These are phyloP conservation scores for Fraxinus paxiana DNA, from an alignment of 305 asterid species.

Conservation along the genomic window DNA sequence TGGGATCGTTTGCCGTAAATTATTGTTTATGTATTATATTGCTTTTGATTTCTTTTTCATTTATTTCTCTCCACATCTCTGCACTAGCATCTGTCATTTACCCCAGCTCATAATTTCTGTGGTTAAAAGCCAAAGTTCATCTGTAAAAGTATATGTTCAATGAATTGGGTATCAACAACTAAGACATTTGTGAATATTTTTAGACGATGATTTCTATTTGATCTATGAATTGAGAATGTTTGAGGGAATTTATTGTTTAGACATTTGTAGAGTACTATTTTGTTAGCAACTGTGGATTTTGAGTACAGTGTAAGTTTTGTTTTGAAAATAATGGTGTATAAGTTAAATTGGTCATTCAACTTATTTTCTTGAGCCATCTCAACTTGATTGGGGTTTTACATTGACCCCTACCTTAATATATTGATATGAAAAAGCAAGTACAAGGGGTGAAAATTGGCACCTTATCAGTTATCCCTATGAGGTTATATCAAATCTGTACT, in stretches of 20 bases:
- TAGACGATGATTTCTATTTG: background rate
- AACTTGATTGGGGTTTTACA: background rate
- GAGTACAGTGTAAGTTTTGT: background rate
- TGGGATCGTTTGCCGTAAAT: background rate
- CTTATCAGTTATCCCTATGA: background rate
- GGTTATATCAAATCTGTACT: background rate
- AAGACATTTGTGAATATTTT: background rate
- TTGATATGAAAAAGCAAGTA: background rate
- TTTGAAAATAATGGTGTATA: background rate
- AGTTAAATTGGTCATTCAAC: background rate
- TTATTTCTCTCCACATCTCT: background rate
- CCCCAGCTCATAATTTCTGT: background rate
- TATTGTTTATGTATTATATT: background rate
- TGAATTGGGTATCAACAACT: background rate
- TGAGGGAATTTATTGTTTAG: background rate
- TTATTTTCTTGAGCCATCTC: background rate
- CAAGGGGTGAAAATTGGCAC: background rate
- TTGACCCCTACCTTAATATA: background rate
- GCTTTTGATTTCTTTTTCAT: background rate
- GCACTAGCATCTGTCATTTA: background rate
- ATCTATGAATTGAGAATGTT: background rate
- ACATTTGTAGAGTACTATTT: background rate
- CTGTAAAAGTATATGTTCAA: background rate
- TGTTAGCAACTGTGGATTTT: background rate
- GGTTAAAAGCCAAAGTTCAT: background rate